These are phyloP conservation scores for Dactylonectria estremocensis DNA, from an alignment of 2,329 filamentous ascomycete genomes.

Conservation along the genomic window DNA sequence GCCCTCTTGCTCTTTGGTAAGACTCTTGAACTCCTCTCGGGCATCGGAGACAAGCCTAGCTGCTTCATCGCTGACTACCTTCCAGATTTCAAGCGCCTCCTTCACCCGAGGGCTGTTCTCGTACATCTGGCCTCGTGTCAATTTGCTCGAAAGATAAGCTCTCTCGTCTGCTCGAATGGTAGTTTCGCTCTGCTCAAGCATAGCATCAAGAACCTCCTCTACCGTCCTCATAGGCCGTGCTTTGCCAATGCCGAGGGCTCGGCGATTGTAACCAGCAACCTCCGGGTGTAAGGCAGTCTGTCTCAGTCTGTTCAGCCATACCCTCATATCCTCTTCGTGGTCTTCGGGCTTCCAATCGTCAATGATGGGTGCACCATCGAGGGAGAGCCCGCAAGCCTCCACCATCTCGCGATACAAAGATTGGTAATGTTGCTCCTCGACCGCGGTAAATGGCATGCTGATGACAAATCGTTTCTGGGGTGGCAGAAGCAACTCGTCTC, in stretches of 20 bases:
- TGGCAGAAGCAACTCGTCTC: slow-evolving; percentile 84
- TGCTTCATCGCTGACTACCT: slow-evolving; percentile 66
- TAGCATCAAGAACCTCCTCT: slow-evolving; percentile 87
- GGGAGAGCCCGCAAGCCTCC: slow-evolving; percentile 75
- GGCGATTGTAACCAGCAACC: slow-evolving; percentile 77
- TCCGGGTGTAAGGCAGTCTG: slow-evolving; percentile 91
- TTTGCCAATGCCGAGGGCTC: slow-evolving; percentile 73
- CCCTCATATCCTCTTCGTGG: slow-evolving; percentile 80
- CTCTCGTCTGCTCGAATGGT: slow-evolving; percentile 79
- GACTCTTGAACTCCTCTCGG: slow-evolving; percentile 71
- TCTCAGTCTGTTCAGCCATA: slow-evolving; percentile 82
- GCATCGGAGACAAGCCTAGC: slow-evolving; percentile 73
- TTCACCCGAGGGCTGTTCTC: slow-evolving; percentile 80
- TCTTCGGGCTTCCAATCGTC: slow-evolving; percentile 77
- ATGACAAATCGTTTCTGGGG: slow-evolving; percentile 89
- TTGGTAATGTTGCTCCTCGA: slow-evolving; percentile 92
- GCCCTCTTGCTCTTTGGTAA: slow-evolving; percentile 56
- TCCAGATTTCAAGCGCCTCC: slow-evolving; percentile 81
- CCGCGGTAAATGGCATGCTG: slow-evolving; percentile 88
- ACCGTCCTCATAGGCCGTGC: slow-evolving; percentile 83
- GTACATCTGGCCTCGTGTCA: slow-evolving; percentile 82
- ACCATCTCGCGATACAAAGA: slow-evolving; percentile 84
- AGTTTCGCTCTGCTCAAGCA: slow-evolving; percentile 89
- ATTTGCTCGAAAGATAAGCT: slow-evolving; percentile 71
- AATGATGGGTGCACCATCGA: slow-evolving; percentile 72